Percentiles rank a stretch among this genome's conserved stretches.
These are phyloP conservation scores for Aspergillus terreus DNA, from an alignment of 2,329 filamentous ascomycete species.

Conservation along the genomic window DNA sequence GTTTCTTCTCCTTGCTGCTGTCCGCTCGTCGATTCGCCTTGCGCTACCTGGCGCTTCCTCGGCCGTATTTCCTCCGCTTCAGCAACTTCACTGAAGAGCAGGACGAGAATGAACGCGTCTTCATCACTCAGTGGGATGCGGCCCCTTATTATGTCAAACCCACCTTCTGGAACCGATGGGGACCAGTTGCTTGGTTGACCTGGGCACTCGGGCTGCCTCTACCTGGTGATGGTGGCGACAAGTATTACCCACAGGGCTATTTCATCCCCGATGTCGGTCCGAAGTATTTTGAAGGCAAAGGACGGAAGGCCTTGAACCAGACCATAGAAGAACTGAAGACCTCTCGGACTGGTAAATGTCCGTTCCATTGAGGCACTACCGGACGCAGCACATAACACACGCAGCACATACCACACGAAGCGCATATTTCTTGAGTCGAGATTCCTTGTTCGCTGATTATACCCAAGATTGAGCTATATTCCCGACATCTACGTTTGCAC, in stretches of 20 bases:
- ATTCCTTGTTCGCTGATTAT: not conserved
- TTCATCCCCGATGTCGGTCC: slow-evolving; percentile 60
- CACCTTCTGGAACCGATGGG: slow-evolving; percentile 62
- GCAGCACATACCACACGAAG: too few species aligned
- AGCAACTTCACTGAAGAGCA: slow-evolving; percentile 42
- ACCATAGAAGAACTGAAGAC: slow-evolving; percentile 43
- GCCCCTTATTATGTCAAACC: slow-evolving; percentile 63
- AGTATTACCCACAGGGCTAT: slow-evolving; percentile 49
- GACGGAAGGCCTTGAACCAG: slow-evolving; percentile 29
- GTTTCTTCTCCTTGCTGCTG: slow-evolving; percentile 48
- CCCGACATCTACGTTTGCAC: not conserved
- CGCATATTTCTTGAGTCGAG: too few species aligned
- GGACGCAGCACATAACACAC: too few species aligned
- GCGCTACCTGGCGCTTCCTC: slow-evolving; percentile 59
- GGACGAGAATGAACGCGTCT: slow-evolving; percentile 54
- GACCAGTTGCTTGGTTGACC: slow-evolving; percentile 51
- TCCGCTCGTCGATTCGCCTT: slow-evolving; percentile 53
- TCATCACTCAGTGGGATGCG: slow-evolving; percentile 52
- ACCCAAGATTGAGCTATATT: not conserved
- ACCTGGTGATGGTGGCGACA: slow-evolving; percentile 46
- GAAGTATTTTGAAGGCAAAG: slow-evolving; percentile 49
- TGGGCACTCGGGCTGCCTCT: slow-evolving; percentile 44
- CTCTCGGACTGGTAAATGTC: slow-evolving; percentile 46
- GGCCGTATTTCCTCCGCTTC: slow-evolving; percentile 41
- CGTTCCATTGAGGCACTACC: slow-evolving; percentile 34